Base-by-base conservation (phyloP, 768 basidiomycete species). In the Amanita subjunquillea region DNA sequence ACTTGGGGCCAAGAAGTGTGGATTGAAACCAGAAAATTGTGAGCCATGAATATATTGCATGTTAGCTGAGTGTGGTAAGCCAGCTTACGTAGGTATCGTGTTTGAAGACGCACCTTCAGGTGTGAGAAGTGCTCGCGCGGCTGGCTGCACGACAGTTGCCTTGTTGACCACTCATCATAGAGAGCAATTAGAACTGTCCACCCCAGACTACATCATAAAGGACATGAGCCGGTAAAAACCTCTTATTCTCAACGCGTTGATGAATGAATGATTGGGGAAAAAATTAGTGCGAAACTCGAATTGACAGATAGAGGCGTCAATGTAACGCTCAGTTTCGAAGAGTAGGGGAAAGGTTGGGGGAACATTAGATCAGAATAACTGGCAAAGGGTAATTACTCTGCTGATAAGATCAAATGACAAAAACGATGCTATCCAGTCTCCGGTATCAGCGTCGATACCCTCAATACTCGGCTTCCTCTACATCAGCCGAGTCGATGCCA, bases 81-180 rank as follows among this genome's bases (percentile, higher is more conserved):
- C 6, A 17, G 10, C 6, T 25, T 29, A 4, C 15, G 4, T 49
- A 84, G 87, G 85, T 59, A 72, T 95, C 44, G 94, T 96, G 13
- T 78, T 97, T 30, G 92, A 95, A 63, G 95, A 97, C 68, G 90
- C 94, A 2, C 92, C 92, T 1, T 80, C 80, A 13, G 94, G 93
- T 17, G 74, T 97, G 59, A 72, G 71, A 38, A 87, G 91, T 54
- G 92, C 92, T 9, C 71, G 78, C 42, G 78, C 83, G 0, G 89
- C 91, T 4, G 93, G 95, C 12, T 85, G 87, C 64, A 87, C 77
- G 62, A 91, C 90, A 0, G 72, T 97, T 45, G 95, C 80, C 1
- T 68, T 96, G 27, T 72, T 90, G 54, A 97, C 94, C 1, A 82
- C 85, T 4, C 92, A 95, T 65, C 74, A 75, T 23, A 72, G 79